Evolutionary conservation across 352 stramenopile species (phyloP).

Genomic region (Globisporangium abappressorium): DNA sequence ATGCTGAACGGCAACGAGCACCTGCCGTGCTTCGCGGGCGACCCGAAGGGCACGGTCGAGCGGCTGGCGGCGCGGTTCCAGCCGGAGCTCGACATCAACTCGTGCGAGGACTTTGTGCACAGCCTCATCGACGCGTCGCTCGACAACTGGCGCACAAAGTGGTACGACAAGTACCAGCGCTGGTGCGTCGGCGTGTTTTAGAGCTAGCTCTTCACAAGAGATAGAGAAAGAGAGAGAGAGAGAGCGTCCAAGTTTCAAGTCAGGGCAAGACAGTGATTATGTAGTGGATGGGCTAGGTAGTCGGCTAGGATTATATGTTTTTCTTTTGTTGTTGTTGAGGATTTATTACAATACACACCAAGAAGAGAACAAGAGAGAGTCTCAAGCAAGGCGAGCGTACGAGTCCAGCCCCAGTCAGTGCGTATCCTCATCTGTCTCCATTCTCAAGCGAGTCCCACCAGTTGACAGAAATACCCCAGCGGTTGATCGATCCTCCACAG

Average conservation of each 20-base stretch:
- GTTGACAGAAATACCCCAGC: background rate
- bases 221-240: background rate
- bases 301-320: background rate
- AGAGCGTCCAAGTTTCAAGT: background rate
- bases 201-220: background rate
- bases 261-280: background rate
- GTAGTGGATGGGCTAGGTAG: background rate
- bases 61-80: constrained; percentile 91
- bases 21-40: constrained; percentile 93
- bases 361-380: background rate
- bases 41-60: constrained; percentile 89
- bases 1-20: constrained; percentile 96
- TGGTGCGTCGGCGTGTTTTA: constrained; percentile 91
- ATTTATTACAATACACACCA: background rate
- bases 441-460: background rate
- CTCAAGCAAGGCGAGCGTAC: background rate
- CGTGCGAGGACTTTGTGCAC: constrained; percentile 94
- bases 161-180: constrained; percentile 96
- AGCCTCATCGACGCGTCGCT: constrained; percentile 94
- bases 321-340: background rate
- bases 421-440: background rate
- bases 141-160: constrained; percentile 96
- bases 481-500: background rate
- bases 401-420: background rate
- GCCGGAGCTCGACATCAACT: constrained; percentile 92